These are phyloP conservation scores for Leishmania mexicana DNA, from an alignment of 208 protist genomes.

Conservation along the genomic window DNA sequence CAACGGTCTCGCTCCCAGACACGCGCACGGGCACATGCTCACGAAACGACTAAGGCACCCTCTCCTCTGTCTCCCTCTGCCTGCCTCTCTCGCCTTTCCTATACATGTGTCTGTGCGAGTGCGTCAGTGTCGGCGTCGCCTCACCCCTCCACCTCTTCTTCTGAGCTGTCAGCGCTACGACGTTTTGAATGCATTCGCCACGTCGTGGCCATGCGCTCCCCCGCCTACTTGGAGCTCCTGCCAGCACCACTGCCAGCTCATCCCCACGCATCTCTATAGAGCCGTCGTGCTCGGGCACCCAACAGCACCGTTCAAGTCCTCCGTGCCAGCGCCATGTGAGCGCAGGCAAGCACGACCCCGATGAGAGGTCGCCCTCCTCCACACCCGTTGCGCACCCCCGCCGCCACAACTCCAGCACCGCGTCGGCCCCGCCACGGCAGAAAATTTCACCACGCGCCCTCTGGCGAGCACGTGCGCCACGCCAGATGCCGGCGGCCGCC, in stretches of 20 bases:
- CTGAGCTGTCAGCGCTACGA: neutral
- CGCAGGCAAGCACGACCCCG: neutral
- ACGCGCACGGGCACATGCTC: neutral
- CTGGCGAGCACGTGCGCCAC: conserved; percentile 10
- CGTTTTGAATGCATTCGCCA: conserved; percentile 20
- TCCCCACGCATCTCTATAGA: neutral
- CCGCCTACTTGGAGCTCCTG: neutral
- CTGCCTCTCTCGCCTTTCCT: neutral
- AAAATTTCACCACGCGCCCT: neutral
- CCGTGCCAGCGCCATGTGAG: neutral
- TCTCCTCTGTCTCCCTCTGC: neutral
- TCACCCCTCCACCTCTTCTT: neutral
- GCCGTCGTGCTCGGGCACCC: neutral
- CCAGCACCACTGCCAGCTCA: neutral
- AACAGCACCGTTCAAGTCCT: neutral
- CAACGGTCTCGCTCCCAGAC: neutral
- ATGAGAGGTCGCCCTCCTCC: neutral
- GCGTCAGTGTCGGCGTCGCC: neutral
- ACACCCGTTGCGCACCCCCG: neutral
- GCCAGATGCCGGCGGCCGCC: conserved; percentile 9
- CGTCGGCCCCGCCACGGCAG: neutral
- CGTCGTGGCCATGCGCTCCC: conserved; percentile 13
- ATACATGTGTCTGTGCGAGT: neutral
- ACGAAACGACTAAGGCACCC: neutral
- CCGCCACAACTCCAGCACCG: neutral